Evolutionary conservation across 1,139 yeast species (phyloP).

Genomic region (Debaryomyces singareniensis): DNA sequence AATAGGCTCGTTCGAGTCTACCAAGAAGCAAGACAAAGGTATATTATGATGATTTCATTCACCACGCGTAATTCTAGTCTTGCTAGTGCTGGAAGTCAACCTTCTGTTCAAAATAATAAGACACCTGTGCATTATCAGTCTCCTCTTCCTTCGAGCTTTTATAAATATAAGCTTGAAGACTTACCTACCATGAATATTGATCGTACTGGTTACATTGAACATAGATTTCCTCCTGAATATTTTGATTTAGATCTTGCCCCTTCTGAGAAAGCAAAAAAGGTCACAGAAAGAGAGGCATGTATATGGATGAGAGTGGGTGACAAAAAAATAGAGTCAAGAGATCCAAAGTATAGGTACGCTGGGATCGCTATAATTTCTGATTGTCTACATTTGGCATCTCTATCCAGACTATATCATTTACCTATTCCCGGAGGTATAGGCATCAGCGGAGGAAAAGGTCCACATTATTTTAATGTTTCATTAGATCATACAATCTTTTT

Average conservation of each 20-base stretch:
- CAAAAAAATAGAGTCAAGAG: slow-evolving; percentile 6
- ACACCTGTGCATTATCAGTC: slow-evolving; percentile 31
- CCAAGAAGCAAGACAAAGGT: slow-evolving; percentile 24
- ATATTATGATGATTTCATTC: slow-evolving; percentile 28
- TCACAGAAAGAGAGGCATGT: slow-evolving; percentile 26
- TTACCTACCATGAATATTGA: slow-evolving; percentile 13
- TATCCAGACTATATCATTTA: slow-evolving; percentile 23
- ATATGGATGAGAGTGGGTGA: slow-evolving; percentile 28
- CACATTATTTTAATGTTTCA: slow-evolving; percentile 31
- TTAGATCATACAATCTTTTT: slow-evolving; percentile 37
- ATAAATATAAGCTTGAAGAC: slow-evolving; percentile 19
- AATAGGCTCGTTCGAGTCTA: slow-evolving; percentile 23
- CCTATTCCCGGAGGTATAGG: slow-evolving; percentile 15
- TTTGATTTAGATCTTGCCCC: slow-evolving; percentile 12
- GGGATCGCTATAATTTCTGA: slow-evolving; percentile 27
- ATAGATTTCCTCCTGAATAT: slow-evolving; percentile 24
- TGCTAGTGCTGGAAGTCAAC: slow-evolving; percentile 11
- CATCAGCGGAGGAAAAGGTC: slow-evolving; percentile 13
- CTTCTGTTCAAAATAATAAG: slow-evolving; percentile 8
- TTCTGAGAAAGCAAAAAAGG: slow-evolving; percentile 13
- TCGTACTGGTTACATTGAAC: slow-evolving; percentile 18
- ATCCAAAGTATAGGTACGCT: slow-evolving; percentile 17
- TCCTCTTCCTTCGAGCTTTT: slow-evolving; percentile 20
- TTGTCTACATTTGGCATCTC: slow-evolving; percentile 27
- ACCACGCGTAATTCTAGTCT: slow-evolving; percentile 23